Evolutionary conservation across 2,329 filamentous ascomycete species (phyloP), one percentile per base, ranked within the genome.

Genomic region (Furcasterigmium furcatum): DNA sequence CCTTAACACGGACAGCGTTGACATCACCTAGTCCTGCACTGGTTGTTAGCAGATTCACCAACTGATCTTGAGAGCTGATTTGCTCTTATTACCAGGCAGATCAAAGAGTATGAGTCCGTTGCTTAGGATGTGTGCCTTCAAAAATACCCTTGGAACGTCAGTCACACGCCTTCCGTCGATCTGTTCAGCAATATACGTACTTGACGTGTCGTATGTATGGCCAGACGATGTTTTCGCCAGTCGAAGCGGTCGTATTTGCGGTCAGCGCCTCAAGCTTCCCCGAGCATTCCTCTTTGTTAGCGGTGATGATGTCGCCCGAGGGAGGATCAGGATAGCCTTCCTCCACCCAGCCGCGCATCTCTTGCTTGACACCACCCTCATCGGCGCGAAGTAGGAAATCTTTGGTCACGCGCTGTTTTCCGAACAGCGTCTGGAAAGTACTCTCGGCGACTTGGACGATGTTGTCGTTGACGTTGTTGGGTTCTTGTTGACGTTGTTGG

Each of bases 71-170:
- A 1, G 19, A 27, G 5, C 9, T 13, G 18, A 24, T 16, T 2
- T 10, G 49, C 55, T 19, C 24, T 7, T 7, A 12, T 27, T 60
- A 73, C 71, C 72, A 21, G 73, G 73, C 16, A 77, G 63, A 46
- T 77, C 73, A 1, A 72, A 72, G 7, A 77, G 61, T 4, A 76
- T 55, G 1, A 77, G 60, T 0, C 73, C 74, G 44, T 67, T 71
- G 46, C 70, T 73, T 9, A 77, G 53, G 16, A 77, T 73, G 47
- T 73, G 57, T 1, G 73, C 65, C 13, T 70, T 67, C 10, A 67
- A 49, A 34, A 59, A 70, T 1, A 77, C 70, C 41, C 71, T 74
- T 30, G n/a, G 18, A 9, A 18, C 20, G 43, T 61, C 12, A 63
- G 43, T n/a, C n/a, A n/a, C n/a, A n/a, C n/a, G n/a, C n/a, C n/a